Base-by-base conservation (phyloP, 768 basidiomycete species). In the Mrakia blollopis region DNA sequence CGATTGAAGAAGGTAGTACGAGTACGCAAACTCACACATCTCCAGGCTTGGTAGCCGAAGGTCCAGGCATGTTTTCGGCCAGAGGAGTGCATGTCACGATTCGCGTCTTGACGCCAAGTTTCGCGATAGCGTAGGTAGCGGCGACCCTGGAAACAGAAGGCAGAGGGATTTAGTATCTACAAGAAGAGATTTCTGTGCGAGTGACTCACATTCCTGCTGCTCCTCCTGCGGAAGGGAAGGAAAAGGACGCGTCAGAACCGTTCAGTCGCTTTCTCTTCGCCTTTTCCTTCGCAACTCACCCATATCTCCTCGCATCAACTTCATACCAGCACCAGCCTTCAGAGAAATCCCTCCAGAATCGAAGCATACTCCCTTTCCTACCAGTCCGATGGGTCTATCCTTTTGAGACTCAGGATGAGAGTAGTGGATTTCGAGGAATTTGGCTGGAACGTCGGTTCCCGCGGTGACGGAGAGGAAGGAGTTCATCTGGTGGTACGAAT, bases 351-450 rank as follows among this genome's bases (percentile, higher is more conserved):
- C 92, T 52, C 92, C 92, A 3, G 89, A 89, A 83, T 95, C 92
- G 79, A 94, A 95, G 23, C 92, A 93, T 81, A 94, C 81, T 1
- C 93, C 93, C 82, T 94, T 94, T 47, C 93, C 93, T 50, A 94
- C 91, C 78, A 92, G 86, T 3, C 89, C 90, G 21, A 92, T 85
- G 4, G 92, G 92, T 73, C 86, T 86, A 0, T 85, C 89, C 70
- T 87, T 84, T 78, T 86, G 86, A 83, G 3, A 87, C 81, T 88
- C 90, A n/a, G 92, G 92, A 44, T 90, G 47, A 5, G 50, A 89
- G 87, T 95, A 95, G 83, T 91, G 90, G 74, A 95, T 89, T 84
- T 95, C 93, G 73, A 95, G 85, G 84, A 95, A 88, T 83, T 92
- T 92, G 57, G 92, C 89, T 7, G 93, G 93, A 82, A 94, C 91